phyloP scores from a whole-genome alignment of 306 rosid species.

The Sindora glabra region DNA sequence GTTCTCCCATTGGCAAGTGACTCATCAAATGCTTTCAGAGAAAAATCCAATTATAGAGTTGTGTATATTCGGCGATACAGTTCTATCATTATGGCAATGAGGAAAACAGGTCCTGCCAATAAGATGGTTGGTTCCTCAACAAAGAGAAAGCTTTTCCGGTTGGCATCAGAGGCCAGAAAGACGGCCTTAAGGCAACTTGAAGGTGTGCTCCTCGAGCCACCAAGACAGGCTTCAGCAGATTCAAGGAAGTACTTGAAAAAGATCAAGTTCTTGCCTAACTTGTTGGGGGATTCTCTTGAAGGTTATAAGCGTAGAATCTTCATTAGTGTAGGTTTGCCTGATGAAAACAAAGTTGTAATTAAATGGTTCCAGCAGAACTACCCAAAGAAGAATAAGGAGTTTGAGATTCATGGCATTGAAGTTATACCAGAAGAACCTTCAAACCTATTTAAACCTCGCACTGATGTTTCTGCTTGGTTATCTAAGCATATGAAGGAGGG shows the following conservation, averaged over 20 bases:
- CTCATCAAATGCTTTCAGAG: constrained; percentile 16
- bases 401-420: constrained; percentile 32
- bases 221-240: constrained; percentile 12
- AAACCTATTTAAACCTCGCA: neutral
- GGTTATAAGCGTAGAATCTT: constrained; percentile 32
- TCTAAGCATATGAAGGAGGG: constrained; percentile 35
- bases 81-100: constrained; percentile 42
- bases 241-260: constrained; percentile 27
- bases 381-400: constrained; percentile 41
- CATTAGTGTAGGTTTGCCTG: constrained; percentile 29
- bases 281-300: constrained; percentile 48
- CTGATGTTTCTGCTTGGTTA: constrained; percentile 40
- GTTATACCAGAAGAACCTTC: constrained; percentile 9
- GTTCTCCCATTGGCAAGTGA: constrained; percentile 37
- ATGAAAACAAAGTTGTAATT: constrained; percentile 23
- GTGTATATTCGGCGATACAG: constrained; percentile 33
- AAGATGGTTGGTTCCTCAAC: constrained; percentile 10
- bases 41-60: constrained; percentile 37
- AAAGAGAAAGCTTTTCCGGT: constrained; percentile 32
- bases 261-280: constrained; percentile 50
- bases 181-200: constrained; percentile 29
- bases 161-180: constrained; percentile 10
- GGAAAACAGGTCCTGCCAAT: constrained; percentile 18
- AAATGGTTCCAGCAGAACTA: constrained; percentile 47
- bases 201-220: constrained; percentile 52